Percentiles rank a stretch among this genome's conserved stretches.
phyloP scores from a whole-genome alignment of 2,329 filamentous ascomycete genomes.

The Scortechinia acanthostroma region DNA sequence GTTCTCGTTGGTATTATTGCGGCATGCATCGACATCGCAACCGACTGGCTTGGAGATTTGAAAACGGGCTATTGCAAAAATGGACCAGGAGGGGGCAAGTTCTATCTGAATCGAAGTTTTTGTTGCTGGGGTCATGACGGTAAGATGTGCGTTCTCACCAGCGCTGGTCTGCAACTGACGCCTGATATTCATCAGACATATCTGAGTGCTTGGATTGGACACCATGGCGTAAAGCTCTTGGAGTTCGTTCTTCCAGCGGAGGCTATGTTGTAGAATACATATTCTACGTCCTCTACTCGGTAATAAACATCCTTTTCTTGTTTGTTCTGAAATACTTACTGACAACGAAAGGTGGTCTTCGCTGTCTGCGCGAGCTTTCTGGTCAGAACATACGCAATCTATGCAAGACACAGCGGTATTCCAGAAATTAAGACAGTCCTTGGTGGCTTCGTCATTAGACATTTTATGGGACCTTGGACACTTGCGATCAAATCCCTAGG shows the following conservation, averaged over 20 bases:
- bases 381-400: slow-evolving; percentile 46
- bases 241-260: slow-evolving; percentile 37
- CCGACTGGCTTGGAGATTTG: slow-evolving; percentile 57
- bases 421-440: slow-evolving; percentile 65
- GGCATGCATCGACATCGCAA: slow-evolving; percentile 55
- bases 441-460: slow-evolving; percentile 60
- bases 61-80: slow-evolving; percentile 56
- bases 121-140: slow-evolving; percentile 61
- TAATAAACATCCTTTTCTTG: slow-evolving; percentile 13
- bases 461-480: slow-evolving; percentile 61
- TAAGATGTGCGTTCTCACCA: slow-evolving; percentile 10
- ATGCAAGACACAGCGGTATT: slow-evolving; percentile 61
- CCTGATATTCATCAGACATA: slow-evolving; percentile 25
- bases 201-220: slow-evolving; percentile 56
- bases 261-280: slow-evolving; percentile 54
- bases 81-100: slow-evolving; percentile 46
- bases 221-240: slow-evolving; percentile 48
- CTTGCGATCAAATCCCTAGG: slow-evolving; percentile 57
- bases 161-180: slow-evolving; percentile 1
- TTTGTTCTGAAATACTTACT: slow-evolving; percentile 8
- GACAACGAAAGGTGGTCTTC: slow-evolving; percentile 37
- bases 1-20: slow-evolving; percentile 55
- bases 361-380: slow-evolving; percentile 48
- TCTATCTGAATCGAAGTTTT: slow-evolving; percentile 57
- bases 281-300: slow-evolving; percentile 51